A percentile compares a stretch with the other conserved stretches of the same genome.
phyloP scores from a whole-genome alignment of 2,329 filamentous ascomycete species.

The Spiromastix sp. region DNA sequence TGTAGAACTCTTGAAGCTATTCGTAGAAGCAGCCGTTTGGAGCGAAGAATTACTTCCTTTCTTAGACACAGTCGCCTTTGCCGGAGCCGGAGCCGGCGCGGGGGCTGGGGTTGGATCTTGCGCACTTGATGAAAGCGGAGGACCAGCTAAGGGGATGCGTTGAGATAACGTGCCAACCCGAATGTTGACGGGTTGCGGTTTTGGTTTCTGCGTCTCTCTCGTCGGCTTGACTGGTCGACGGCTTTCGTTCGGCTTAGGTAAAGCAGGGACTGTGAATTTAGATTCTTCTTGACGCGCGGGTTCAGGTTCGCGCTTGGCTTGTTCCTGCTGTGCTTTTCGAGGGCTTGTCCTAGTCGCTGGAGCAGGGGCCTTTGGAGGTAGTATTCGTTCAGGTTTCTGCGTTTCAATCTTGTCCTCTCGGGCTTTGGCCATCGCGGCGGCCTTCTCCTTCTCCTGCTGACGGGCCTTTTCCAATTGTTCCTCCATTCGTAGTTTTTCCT shows the following conservation, averaged over 20 bases:
- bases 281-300: constrained; percentile 16
- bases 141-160: constrained; percentile 37
- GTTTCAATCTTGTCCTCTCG: constrained; percentile 22
- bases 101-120: constrained; percentile 23
- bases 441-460: constrained; percentile 28
- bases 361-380: constrained; percentile 6
- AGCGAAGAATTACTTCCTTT: constrained; percentile 60
- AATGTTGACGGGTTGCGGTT: constrained; percentile 38
- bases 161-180: constrained; percentile 39
- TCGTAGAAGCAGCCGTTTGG: constrained; percentile 42
- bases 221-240: constrained; percentile 34
- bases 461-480: constrained; percentile 23
- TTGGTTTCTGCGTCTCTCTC: constrained; percentile 35
- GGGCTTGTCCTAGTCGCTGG: constrained; percentile 14
- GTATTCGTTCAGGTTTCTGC: constrained; percentile 24
- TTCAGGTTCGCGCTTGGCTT: constrained; percentile 23
- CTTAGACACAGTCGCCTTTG: constrained; percentile 40
- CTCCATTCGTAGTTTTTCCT: constrained; percentile 24
- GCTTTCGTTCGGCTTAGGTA: constrained; percentile 24
- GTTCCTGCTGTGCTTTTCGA: constrained; percentile 15
- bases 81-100: constrained; percentile 28
- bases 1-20: constrained; percentile 54
- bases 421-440: constrained; percentile 20
- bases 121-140: constrained; percentile 46
- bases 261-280: constrained; percentile 18